Conservation (phyloP, 139 green algal genomes). For the Chlorella vulgaris region DNA sequence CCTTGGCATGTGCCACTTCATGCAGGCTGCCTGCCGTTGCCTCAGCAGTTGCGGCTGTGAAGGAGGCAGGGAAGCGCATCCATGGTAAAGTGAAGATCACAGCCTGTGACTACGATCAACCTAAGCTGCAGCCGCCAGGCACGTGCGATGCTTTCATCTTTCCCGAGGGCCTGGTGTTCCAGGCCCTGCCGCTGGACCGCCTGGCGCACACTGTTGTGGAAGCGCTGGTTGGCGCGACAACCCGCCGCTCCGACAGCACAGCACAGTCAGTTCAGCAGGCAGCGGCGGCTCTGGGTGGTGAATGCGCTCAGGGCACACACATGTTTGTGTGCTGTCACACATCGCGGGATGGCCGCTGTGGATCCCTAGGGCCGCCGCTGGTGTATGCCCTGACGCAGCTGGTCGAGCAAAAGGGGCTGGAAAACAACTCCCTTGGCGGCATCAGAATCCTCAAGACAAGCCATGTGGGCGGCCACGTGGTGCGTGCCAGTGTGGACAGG, state of each 20-base stretch:
- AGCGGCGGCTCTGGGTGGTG: neutral
- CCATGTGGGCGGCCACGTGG: constrained; percentile 51
- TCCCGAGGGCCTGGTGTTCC: neutral
- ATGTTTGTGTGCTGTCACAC: constrained; percentile 33
- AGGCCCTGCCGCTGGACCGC: neutral
- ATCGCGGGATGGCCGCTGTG: constrained; percentile 39
- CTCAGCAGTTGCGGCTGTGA: neutral
- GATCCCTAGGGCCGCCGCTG: constrained; percentile 35
- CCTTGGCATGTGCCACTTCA: neutral
- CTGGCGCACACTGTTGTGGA: neutral
- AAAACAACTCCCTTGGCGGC: neutral
- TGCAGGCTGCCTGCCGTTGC: neutral
- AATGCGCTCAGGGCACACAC: neutral
- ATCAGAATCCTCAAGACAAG: constrained; percentile 41
- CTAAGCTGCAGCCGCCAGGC: neutral
- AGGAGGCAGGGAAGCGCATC: constrained; percentile 2
- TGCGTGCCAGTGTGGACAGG: neutral
- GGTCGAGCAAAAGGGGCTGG: neutral
- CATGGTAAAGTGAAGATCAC: constrained; percentile 41
- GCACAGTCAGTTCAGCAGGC: neutral
- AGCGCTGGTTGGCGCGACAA: neutral
- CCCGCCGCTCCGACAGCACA: neutral
- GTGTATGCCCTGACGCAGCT: constrained; percentile 17
- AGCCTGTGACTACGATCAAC: constrained; percentile 25
- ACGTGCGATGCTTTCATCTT: constrained; percentile 33